Evolutionary conservation across 2,329 filamentous ascomycete genomes (phyloP), one percentile per base, ranked within the genome.

Genomic region (Penicillium fuscoglaucum): DNA sequence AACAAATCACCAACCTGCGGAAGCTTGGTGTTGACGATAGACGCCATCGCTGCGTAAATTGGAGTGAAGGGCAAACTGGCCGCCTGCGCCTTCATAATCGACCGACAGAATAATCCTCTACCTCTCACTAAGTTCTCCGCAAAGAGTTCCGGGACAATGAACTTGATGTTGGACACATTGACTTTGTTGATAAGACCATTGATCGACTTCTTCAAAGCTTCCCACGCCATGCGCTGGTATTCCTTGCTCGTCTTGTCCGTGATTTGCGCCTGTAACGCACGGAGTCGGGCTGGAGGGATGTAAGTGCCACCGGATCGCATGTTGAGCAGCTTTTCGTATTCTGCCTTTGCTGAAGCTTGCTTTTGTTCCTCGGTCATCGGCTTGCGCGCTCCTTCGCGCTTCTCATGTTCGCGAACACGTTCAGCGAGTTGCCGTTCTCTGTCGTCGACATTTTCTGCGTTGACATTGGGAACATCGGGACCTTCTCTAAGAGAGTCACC

Each of bases 161-260:
- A 85, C 78, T 99, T 98, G 83, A 99, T 98, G 76, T 99, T 99
- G 35, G 90, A 91, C 56, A 93, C 90, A 77, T 98, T 98, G 81
- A 97, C 90, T 81, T 99, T 99, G 84, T 99, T 99, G 83, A 99
- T 96, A 65, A 99, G 80, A 68, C 95, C 95, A 73, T 99, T 98
- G 78, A 99, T 96, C 49, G 90, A 95, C 82, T 99, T 99, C 81
- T 99, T 99, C 71, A 99, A 80, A 13, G 93, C 93, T 77, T 99
- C 95, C 95, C 95, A 99, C 9, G 93, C 92, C 91, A 99, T 96
- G 69, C 95, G 90, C 83, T 98, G 95, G 73, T 96, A 98, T 78
- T 98, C 95, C 77, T 96, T 96, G 76, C 89, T 96, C 55, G 85
- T 88, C 82, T 96, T 96, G 79, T 99, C 95, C 61, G 92, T 97